Conservation (phyloP, 2,329 filamentous ascomycete species). For the Stagonosporopsis vannaccii region DNA sequence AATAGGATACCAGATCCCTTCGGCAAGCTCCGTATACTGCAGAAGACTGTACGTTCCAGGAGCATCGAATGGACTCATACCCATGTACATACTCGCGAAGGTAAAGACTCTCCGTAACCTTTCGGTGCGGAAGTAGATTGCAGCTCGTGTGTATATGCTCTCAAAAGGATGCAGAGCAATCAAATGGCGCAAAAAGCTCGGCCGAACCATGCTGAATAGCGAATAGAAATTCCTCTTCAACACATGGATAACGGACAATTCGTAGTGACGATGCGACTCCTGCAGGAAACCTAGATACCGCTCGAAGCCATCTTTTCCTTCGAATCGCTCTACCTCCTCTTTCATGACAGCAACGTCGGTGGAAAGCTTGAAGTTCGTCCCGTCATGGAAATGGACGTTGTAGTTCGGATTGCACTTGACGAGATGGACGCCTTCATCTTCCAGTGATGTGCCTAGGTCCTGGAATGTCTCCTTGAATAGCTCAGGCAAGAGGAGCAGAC, state of each 20-base stretch:
- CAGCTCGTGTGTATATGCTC: conserved; percentile 70
- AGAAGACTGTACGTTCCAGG: conserved; percentile 76
- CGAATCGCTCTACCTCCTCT: conserved; percentile 72
- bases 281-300: conserved; percentile 72
- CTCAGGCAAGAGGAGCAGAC: conserved; percentile 73
- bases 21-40: conserved; percentile 77
- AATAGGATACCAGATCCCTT: conserved; percentile 78
- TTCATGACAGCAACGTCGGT: conserved; percentile 77
- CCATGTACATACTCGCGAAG: conserved; percentile 84
- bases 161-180: conserved; percentile 73
- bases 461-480: conserved; percentile 74
- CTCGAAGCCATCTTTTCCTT: conserved; percentile 74
- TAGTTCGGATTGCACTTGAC: conserved; percentile 80
- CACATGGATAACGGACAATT: conserved; percentile 71
- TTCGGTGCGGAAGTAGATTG: conserved; percentile 74
- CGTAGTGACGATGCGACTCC: conserved; percentile 74
- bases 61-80: conserved; percentile 79
- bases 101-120: conserved; percentile 74
- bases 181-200: conserved; percentile 65
- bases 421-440: conserved; percentile 70
- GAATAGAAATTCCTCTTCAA: conserved; percentile 72
- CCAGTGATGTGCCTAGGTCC: conserved; percentile 72
- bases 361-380: conserved; percentile 67
- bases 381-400: conserved; percentile 75
- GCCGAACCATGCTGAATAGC: conserved; percentile 64